Evolutionary conservation across 129 eudicot species (phyloP).

Genomic region (Ambrosia trifida): DNA sequence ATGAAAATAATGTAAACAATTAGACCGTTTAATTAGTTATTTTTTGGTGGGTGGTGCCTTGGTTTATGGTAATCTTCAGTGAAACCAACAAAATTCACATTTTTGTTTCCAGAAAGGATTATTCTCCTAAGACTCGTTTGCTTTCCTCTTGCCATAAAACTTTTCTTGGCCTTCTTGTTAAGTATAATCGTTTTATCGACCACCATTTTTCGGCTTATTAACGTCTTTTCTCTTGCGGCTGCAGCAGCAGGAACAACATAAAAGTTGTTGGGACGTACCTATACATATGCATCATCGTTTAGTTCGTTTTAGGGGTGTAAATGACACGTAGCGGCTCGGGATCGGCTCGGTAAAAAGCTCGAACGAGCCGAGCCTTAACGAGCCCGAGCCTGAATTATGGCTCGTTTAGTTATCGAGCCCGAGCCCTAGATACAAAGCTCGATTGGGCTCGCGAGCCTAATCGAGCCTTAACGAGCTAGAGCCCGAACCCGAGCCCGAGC

Average conservation of each 20-base stretch:
- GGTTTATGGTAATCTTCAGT: conserved; percentile 69
- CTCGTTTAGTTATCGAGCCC: no score
- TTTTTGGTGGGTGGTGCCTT: conserved; percentile 78
- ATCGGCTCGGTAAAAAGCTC: no score
- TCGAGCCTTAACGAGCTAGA: no score
- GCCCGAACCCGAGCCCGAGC: no score
- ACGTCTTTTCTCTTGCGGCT: conserved; percentile 35
- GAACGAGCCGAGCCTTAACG: no score
- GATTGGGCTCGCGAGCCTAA: no score
- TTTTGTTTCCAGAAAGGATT: conserved; percentile 29
- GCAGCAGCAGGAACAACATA: conserved; percentile 27
- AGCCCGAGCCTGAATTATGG: no score
- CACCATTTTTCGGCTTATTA: conserved; percentile 40
- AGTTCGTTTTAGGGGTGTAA: not conserved
- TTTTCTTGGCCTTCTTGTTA: conserved; percentile 3
- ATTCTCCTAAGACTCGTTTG: conserved; percentile 17
- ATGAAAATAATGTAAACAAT: conserved; percentile 20
- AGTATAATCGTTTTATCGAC: conserved; percentile 4
- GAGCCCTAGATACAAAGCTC: no score
- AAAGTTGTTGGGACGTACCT: conserved; percentile 29
- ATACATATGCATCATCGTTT: conserved; percentile 10
- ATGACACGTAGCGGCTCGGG: no score
- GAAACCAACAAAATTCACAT: conserved; percentile 57
- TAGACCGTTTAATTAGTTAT: conserved; percentile 46
- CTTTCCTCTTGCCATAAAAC: conserved; percentile 18